Evolutionary conservation across 441 rosid species (phyloP).

Genomic region (Gossypium trilobum): DNA sequence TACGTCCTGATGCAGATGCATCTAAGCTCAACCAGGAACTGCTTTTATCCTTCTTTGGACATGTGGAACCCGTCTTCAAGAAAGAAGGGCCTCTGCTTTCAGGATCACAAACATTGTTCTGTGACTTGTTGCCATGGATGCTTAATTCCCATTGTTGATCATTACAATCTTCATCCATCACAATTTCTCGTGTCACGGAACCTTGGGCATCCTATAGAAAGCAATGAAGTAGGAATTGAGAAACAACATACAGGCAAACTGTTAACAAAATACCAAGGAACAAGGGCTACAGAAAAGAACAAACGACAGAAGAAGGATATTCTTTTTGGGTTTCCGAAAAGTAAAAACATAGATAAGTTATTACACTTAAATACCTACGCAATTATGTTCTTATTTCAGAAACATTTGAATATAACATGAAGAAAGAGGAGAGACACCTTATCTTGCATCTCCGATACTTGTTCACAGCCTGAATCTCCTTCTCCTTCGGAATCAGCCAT

Average conservation of each 20-base stretch:
- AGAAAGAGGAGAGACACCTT: slow-evolving; percentile 35
- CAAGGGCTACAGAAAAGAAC: neutral
- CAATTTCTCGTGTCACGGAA: slow-evolving; percentile 22
- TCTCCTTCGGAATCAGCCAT: slow-evolving; percentile 96
- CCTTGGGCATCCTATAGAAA: slow-evolving; percentile 36
- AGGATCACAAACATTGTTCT: slow-evolving; percentile 14
- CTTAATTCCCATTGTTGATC: slow-evolving; percentile 21
- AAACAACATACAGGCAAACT: neutral
- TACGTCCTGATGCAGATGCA: slow-evolving; percentile 34
- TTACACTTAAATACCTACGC: slow-evolving; percentile 7
- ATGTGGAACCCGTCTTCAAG: slow-evolving; percentile 27
- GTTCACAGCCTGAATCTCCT: slow-evolving; percentile 42
- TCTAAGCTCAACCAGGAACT: slow-evolving; percentile 79
- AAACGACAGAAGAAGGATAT: neutral
- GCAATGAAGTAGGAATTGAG: slow-evolving; percentile 13
- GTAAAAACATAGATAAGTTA: neutral
- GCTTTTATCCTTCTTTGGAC: slow-evolving; percentile 36
- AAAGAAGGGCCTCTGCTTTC: slow-evolving; percentile 23
- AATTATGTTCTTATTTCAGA: slow-evolving; percentile 7
- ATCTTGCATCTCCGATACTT: slow-evolving; percentile 36
- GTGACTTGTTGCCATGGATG: slow-evolving; percentile 3
- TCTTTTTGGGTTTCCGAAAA: neutral
- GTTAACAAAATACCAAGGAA: neutral
- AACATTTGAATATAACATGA: slow-evolving; percentile 6
- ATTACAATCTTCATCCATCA: slow-evolving; percentile 26